A percentile compares a stretch with the other conserved stretches of the same genome.
Evolutionary conservation across 768 basidiomycete genomes (phyloP).

Genomic region (Leucocoprinus leucothites): DNA sequence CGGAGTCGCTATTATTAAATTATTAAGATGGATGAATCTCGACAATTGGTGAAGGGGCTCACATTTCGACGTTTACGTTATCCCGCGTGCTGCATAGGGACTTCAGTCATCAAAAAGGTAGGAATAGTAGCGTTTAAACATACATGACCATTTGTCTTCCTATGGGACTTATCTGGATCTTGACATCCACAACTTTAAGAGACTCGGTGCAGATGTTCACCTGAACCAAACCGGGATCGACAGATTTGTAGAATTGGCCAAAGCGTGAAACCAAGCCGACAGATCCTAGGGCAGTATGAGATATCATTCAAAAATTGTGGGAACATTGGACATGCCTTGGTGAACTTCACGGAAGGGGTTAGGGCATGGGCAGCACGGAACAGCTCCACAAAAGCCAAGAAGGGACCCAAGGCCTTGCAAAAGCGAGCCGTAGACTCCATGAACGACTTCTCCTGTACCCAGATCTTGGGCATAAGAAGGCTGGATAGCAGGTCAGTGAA

Average conservation of each 20-base stretch:
- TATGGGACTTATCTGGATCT: slow-evolving; percentile 90
- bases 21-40: background rate
- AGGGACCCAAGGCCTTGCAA: slow-evolving; percentile 65
- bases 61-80: slow-evolving; percentile 95
- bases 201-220: slow-evolving; percentile 95
- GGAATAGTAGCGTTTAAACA: slow-evolving; percentile 14
- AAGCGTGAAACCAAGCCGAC: slow-evolving; percentile 92
- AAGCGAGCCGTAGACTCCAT: slow-evolving; percentile 84
- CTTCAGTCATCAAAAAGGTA: slow-evolving; percentile 13
- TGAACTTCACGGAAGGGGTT: slow-evolving; percentile 85
- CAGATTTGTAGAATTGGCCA: slow-evolving; percentile 94
- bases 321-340: slow-evolving; percentile 52
- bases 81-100: slow-evolving; percentile 64
- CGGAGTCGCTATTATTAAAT: slow-evolving; percentile 63
- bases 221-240: slow-evolving; percentile 88
- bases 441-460: slow-evolving; percentile 71
- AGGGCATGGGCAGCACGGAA: slow-evolving; percentile 82
- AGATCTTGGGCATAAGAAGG: slow-evolving; percentile 92
- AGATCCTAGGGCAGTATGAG: slow-evolving; percentile 50
- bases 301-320: slow-evolving; percentile 8
- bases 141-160: slow-evolving; percentile 85
- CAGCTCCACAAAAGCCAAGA: slow-evolving; percentile 67
- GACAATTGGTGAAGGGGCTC: slow-evolving; percentile 24
- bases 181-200: slow-evolving; percentile 86
- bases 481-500: slow-evolving; percentile 30